Evolutionary conservation across 306 rosid species (phyloP), one percentile per base, ranked within the genome.

Genomic region (Glycine soja): DNA sequence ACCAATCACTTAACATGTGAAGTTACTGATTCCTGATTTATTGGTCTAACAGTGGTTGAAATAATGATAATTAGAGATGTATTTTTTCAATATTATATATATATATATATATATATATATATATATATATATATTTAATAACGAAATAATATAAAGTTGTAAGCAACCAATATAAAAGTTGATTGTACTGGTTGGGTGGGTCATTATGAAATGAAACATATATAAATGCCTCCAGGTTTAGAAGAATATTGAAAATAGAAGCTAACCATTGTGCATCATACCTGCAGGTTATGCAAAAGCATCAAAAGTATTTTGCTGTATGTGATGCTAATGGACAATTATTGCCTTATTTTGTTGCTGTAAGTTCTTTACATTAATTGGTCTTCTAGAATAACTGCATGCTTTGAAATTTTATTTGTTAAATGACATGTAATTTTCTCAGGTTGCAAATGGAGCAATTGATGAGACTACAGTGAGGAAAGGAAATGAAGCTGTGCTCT

Each of bases 241-340:
- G 67, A 36, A 43, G 62, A 72, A 46, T 45, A 43, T 76, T 76
- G 63, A 78, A 70, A 76, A 66, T 62, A 58, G 76, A 45, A 40
- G 51, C 67, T 77, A 36, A 81, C 77, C 30, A 43, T 73, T 40
- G 48, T 74, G 50, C 74, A 64, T 24, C 40, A 70, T 85, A 11
- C 66, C 68, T 81, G 76, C 91, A 95, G 97, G 99, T 93, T 87
- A 95, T 92, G 99, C 97, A 95, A 88, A 95, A 92, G 89, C 99
- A 95, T 84, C 99, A 95, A 75, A 95, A 91, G 54, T 95, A 93
- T 87, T 89, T 95, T 83, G 92, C 97, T 58, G 79, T 95, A 59
- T 87, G 85, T 47, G 92, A 91, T 82, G 75, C 85, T 38, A 70
- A 77, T 63, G 95, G 99, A 72, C 85, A 4, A 72, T 83, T 95